phyloP scores from a whole-genome alignment of 2,329 filamentous ascomycete species.

The Aspergillus oerlinghausenensis region DNA sequence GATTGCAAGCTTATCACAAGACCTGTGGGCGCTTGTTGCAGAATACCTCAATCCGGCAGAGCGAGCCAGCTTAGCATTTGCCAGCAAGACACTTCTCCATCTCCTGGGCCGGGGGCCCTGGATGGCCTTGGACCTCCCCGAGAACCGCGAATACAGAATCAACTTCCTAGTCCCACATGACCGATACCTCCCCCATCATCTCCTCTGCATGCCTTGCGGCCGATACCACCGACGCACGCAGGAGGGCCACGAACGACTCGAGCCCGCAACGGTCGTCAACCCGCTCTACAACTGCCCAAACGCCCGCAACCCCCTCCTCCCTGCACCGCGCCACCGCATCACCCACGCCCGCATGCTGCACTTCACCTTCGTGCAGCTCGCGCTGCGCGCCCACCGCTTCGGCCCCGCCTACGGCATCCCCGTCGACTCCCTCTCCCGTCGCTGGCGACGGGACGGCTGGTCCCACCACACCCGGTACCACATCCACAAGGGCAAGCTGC shows the following conservation, averaged over 20 bases:
- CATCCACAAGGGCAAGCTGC: slow-evolving; percentile 50
- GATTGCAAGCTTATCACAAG: slow-evolving; percentile 43
- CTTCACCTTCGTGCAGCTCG: slow-evolving; percentile 57
- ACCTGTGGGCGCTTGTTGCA: slow-evolving; percentile 45
- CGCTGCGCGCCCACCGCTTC: slow-evolving; percentile 46
- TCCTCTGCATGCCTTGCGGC: slow-evolving; percentile 57
- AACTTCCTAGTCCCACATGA: slow-evolving; percentile 52
- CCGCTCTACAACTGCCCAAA: slow-evolving; percentile 56
- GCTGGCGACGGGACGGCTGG: slow-evolving; percentile 55
- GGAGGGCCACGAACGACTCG: slow-evolving; percentile 51
- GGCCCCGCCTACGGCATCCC: slow-evolving; percentile 46
- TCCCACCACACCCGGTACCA: slow-evolving; percentile 52
- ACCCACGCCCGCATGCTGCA: slow-evolving; percentile 53
- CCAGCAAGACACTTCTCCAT: slow-evolving; percentile 44
- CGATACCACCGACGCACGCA: slow-evolving; percentile 52
- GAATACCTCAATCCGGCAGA: slow-evolving; percentile 43
- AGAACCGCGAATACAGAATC: slow-evolving; percentile 44
- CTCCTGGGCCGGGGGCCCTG: slow-evolving; percentile 42
- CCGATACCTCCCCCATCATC: slow-evolving; percentile 48
- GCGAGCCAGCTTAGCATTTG: slow-evolving; percentile 46
- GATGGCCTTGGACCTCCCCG: slow-evolving; percentile 35
- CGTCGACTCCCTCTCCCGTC: slow-evolving; percentile 44
- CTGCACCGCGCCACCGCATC: slow-evolving; percentile 50
- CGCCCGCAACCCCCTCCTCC: slow-evolving; percentile 43
- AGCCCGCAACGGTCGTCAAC: slow-evolving; percentile 51